These are phyloP conservation scores for Takashimella koratensis DNA, from an alignment of 1,284 basidiomycete species.

Conservation along the genomic window DNA sequence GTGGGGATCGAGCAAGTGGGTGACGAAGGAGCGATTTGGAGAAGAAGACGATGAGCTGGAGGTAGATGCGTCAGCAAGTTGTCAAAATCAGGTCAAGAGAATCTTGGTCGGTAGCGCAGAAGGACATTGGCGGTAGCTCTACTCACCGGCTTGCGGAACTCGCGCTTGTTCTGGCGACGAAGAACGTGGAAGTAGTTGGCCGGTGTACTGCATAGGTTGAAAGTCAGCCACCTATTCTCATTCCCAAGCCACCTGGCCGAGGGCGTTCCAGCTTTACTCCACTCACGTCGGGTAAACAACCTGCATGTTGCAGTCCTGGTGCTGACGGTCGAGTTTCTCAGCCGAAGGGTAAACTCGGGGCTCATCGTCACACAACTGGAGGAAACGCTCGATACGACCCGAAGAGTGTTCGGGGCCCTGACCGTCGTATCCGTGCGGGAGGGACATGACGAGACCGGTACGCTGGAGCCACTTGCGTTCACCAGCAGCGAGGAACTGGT, in stretches of 20 bases:
- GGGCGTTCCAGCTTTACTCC: no score
- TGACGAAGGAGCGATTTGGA: slow-evolving; percentile 93
- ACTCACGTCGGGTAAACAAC: slow-evolving; percentile 89
- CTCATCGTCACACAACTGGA: slow-evolving; percentile 97
- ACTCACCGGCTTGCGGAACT: slow-evolving; percentile 87
- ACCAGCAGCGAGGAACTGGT: slow-evolving; percentile 97
- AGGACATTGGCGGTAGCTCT: not conserved
- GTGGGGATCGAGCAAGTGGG: slow-evolving; percentile 78
- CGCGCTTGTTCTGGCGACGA: slow-evolving; percentile 89
- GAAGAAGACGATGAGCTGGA: slow-evolving; percentile 85
- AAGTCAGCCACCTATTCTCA: no score
- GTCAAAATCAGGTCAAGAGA: not conserved
- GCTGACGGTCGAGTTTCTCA: slow-evolving; percentile 89
- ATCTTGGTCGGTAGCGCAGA: not conserved
- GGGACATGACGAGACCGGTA: slow-evolving; percentile 82
- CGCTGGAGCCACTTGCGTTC: slow-evolving; percentile 99
- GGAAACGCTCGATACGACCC: slow-evolving; percentile 91
- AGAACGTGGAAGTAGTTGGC: slow-evolving; percentile 96
- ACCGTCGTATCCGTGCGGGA: slow-evolving; percentile 98
- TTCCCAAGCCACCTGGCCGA: no score
- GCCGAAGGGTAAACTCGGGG: slow-evolving; percentile 83
- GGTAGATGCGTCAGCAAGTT: not conserved
- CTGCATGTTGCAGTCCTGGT: slow-evolving; percentile 99
- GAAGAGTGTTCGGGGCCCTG: slow-evolving; percentile 99
- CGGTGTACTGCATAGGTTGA: slow-evolving; percentile 78